Conservation (phyloP, 192 early-diverging fungal genomes). For the Backusella tuberculispora region DNA sequence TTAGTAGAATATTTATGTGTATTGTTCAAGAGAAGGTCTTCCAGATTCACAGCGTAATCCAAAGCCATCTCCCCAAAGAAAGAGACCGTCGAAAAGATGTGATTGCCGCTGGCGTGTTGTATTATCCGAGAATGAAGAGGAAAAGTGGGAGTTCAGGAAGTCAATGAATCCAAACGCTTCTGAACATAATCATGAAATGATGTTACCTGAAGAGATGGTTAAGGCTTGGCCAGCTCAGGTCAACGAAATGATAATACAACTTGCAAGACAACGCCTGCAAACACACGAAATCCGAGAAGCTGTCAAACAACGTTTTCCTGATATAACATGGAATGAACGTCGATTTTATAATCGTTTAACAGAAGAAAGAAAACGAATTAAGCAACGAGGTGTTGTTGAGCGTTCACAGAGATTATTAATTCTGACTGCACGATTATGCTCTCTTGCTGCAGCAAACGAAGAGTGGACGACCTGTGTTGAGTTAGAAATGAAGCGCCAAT, state of each 20-base stretch:
- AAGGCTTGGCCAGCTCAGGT: conserved; percentile 57
- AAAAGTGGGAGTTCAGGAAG: conserved; percentile 60
- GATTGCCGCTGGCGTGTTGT: conserved; percentile 65
- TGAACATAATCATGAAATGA: conserved; percentile 61
- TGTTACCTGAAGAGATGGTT: conserved; percentile 58
- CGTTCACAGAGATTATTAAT: conserved; percentile 49
- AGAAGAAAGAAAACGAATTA: conserved; percentile 59
- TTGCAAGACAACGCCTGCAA: conserved; percentile 51
- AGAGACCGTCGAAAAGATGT: conserved; percentile 58
- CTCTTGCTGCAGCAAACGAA: conserved; percentile 40
- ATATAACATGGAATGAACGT: conserved; percentile 62
- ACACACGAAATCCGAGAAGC: conserved; percentile 47
- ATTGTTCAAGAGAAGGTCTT: conserved; percentile 64
- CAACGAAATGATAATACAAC: conserved; percentile 53
- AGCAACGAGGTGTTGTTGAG: conserved; percentile 51
- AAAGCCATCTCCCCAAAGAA: conserved; percentile 56
- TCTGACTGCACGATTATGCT: conserved; percentile 52
- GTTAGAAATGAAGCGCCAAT: conserved; percentile 27
- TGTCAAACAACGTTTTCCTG: conserved; percentile 58
- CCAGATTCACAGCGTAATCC: conserved; percentile 58
- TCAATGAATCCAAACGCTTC: conserved; percentile 56
- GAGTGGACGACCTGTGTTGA: conserved; percentile 39
- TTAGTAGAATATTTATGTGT: conserved; percentile 61
- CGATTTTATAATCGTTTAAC: conserved; percentile 63
- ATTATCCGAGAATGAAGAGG: conserved; percentile 56